Evolutionary conservation across 352 stramenopile species (phyloP).

Genomic region (Globisporangium emineosum): DNA sequence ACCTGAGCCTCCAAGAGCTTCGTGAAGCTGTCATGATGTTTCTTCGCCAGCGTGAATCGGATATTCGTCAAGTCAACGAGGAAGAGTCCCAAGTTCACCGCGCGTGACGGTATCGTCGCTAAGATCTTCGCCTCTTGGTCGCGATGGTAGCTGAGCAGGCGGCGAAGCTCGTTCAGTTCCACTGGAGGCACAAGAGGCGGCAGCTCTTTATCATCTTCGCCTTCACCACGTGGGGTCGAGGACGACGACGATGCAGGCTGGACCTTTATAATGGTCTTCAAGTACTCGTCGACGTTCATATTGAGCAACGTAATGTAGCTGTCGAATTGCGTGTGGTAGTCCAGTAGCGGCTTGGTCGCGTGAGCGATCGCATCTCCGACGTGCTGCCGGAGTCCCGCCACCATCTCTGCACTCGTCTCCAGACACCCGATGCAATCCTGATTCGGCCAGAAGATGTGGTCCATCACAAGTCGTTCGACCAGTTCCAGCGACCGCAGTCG

Average conservation of each 20-base stretch:
- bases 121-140: slow-evolving; percentile 71
- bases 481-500: slow-evolving; percentile 83
- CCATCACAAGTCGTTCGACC: slow-evolving; percentile 93
- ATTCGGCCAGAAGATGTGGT: slow-evolving; percentile 93
- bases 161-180: slow-evolving; percentile 68
- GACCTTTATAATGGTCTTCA: slow-evolving; percentile 56
- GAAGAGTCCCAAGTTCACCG: slow-evolving; percentile 77
- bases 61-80: slow-evolving; percentile 80
- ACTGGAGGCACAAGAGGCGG: slow-evolving; percentile 56
- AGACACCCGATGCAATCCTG: slow-evolving; percentile 90
- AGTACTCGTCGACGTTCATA: slow-evolving; percentile 84
- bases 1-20: slow-evolving; percentile 71
- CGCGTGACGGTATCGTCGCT: slow-evolving; percentile 52
- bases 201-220: slow-evolving; percentile 37
- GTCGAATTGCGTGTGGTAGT: slow-evolving; percentile 82
- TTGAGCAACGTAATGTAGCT: slow-evolving; percentile 89
- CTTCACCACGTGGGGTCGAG: slow-evolving; percentile 26
- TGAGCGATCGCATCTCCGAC: slow-evolving; percentile 44
- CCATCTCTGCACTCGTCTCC: slow-evolving; percentile 60
- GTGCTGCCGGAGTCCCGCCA: slow-evolving; percentile 43
- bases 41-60: slow-evolving; percentile 66
- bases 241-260: slow-evolving; percentile 25
- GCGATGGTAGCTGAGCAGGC: slow-evolving; percentile 59
- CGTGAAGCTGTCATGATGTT: slow-evolving; percentile 74
- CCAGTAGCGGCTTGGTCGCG: slow-evolving; percentile 52